These are phyloP conservation scores for Solanum paucissectum DNA, from an alignment of 257 asterid species.

Conservation along the genomic window DNA sequence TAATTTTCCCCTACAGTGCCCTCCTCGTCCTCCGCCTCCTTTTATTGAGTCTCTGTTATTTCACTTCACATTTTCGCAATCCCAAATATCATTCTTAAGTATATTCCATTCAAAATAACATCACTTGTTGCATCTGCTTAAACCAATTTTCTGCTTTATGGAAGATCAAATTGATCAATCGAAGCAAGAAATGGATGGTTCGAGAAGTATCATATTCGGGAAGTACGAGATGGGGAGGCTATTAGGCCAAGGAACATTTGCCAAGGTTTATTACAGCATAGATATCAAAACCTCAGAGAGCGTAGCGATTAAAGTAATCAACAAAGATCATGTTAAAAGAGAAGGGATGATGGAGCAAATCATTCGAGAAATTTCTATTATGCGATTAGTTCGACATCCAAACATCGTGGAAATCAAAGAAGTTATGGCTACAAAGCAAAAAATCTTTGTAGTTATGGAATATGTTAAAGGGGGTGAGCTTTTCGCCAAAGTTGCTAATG, in stretches of 20 bases:
- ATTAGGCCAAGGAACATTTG: slow-evolving; percentile 75
- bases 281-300: slow-evolving; percentile 46
- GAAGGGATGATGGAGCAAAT: slow-evolving; percentile 59
- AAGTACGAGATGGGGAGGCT: slow-evolving; percentile 77
- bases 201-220: slow-evolving; percentile 34
- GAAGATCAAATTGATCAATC: slow-evolving; percentile 1
- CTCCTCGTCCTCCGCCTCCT: background rate
- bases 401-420: slow-evolving; percentile 69
- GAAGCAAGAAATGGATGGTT: background rate
- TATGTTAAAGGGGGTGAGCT: slow-evolving; percentile 76
- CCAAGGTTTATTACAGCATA: slow-evolving; percentile 57
- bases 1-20: background rate
- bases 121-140: background rate
- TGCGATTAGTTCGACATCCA: slow-evolving; percentile 70
- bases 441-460: slow-evolving; percentile 68
- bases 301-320: slow-evolving; percentile 68
- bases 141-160: background rate
- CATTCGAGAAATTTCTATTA: slow-evolving; percentile 59
- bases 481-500: slow-evolving; percentile 42
- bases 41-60: background rate
- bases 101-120: background rate
- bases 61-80: background rate
- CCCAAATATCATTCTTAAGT: background rate
- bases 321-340: slow-evolving; percentile 48
- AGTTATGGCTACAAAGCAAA: slow-evolving; percentile 74